Base-by-base conservation (phyloP, 305 asterid species). In the Solanum aculeatissimum region DNA sequence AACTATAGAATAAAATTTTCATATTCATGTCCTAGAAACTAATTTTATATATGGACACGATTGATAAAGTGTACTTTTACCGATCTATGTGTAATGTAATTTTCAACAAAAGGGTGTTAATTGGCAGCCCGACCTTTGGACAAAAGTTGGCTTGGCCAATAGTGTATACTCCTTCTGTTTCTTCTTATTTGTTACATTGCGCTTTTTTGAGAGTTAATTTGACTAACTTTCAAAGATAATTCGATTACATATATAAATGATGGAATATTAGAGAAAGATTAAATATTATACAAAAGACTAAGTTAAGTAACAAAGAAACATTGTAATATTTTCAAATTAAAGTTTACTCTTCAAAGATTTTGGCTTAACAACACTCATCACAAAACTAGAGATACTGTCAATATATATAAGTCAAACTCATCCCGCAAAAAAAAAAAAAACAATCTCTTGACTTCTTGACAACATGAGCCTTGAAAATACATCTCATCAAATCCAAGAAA, bases 401-500 rank as follows among this genome's bases (percentile, higher is more conserved):
- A 42, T 42, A 42, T 42, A 71, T 38, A 69, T 10, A 69, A 38
- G 51, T 69, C 42, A 71, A 71, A 71, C 35, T 11, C 55, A 11
- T 27, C 7, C 10, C 38, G 1, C n/a, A n/a, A n/a, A 35, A 29
- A 29, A 29, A 1, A 51, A 53, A 77, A 77, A 51, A 3, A 0
- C 3, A 66, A 72, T 23, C 55, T 47, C 23, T 74, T 15, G 15
- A 57, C 80, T 42, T 74, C 40, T 14, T 43, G 23, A 74, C 0
- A 25, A n/a, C n/a, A n/a, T 8, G 7, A 21, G 7, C 9, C 47
- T 49, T 27, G 5, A 77, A 77, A 27, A 29, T 16, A 19, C 65
- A 4, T 16, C 42, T 14, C 13, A n/a, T 84, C 74, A 90, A 78
- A 85, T 53, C 94, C 94, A 92, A 43, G 92, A 72, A 86, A 92